phyloP scores from a whole-genome alignment of 2,329 filamentous ascomycete genomes.

The Talaromyces pinophilus region DNA sequence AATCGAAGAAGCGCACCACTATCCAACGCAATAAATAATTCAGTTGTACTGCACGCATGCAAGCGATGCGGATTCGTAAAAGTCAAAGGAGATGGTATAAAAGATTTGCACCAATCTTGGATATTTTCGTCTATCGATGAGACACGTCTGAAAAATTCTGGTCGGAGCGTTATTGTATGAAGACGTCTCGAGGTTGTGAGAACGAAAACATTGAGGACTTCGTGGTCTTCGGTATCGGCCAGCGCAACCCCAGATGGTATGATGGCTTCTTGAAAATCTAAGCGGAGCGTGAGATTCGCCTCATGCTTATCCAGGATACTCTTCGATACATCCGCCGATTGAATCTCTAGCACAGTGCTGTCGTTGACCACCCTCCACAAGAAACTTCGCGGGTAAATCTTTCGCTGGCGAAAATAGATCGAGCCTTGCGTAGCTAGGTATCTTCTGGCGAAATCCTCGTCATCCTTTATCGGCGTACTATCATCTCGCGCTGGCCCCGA shows the following conservation, averaged over 20 bases:
- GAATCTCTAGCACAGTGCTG: slow-evolving; percentile 76
- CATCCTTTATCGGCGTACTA: slow-evolving; percentile 58
- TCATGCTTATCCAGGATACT: slow-evolving; percentile 63
- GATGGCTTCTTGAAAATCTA: slow-evolving; percentile 74
- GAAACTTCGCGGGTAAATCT: slow-evolving; percentile 77
- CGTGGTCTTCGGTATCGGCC: slow-evolving; percentile 74
- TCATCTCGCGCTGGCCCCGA: slow-evolving; percentile 43
- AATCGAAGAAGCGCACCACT: slow-evolving; percentile 62
- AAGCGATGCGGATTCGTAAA: slow-evolving; percentile 81
- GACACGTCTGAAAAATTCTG: slow-evolving; percentile 75
- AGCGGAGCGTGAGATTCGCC: slow-evolving; percentile 71
- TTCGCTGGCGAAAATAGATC: slow-evolving; percentile 78
- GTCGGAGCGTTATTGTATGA: slow-evolving; percentile 78
- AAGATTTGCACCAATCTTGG: slow-evolving; percentile 74
- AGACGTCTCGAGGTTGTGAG: slow-evolving; percentile 77
- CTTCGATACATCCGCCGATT: slow-evolving; percentile 77
- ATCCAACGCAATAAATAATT: slow-evolving; percentile 70
- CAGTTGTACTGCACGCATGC: slow-evolving; percentile 69
- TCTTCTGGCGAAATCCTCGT: slow-evolving; percentile 66
- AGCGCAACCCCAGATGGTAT: slow-evolving; percentile 77
- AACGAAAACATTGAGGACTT: slow-evolving; percentile 76
- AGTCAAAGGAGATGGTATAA: slow-evolving; percentile 69
- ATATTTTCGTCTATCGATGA: slow-evolving; percentile 70
- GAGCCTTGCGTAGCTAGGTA: slow-evolving; percentile 77
- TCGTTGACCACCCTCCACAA: slow-evolving; percentile 88